A percentile compares a stretch with the other conserved stretches of the same genome.
Conservation (phyloP, 176 grass and related monocot genomes). For the Aegilops speltoides region DNA sequence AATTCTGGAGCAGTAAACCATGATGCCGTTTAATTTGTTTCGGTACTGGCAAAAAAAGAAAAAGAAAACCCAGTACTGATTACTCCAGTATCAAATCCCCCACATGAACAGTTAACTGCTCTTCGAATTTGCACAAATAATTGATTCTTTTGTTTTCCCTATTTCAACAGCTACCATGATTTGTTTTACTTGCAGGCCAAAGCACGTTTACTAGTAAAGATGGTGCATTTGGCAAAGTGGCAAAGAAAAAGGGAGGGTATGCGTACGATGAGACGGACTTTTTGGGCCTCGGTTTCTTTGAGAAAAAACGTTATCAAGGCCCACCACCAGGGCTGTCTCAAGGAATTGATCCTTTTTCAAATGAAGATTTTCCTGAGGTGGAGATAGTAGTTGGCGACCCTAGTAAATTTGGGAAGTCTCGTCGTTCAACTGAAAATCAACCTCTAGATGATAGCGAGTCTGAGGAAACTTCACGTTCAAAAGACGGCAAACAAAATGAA, state of each 20-base stretch:
- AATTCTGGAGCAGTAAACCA: background rate
- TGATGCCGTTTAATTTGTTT: background rate
- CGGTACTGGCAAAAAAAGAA: background rate
- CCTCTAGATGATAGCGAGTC: conserved; percentile 11
- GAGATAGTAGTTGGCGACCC: conserved; percentile 54
- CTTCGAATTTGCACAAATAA: background rate
- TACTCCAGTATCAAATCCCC: background rate
- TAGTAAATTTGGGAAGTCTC: conserved; percentile 41
- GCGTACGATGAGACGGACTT: conserved; percentile 44
- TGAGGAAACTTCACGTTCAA: conserved; percentile 26
- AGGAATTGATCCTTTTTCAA: conserved; percentile 22
- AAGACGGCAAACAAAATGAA: conserved; percentile 16
- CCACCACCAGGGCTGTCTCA: conserved; percentile 42
- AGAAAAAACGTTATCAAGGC: conserved; percentile 53
- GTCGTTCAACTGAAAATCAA: conserved; percentile 28
- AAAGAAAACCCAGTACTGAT: background rate
- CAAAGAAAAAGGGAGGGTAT: conserved; percentile 36
- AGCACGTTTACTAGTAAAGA: conserved; percentile 30
- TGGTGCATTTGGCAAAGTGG: conserved; percentile 15
- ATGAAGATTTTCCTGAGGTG: conserved; percentile 45
- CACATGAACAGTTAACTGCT: background rate
- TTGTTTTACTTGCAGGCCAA: conserved; percentile 26
- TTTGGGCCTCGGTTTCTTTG: conserved; percentile 52
- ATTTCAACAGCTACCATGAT: background rate
- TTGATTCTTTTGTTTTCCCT: background rate